These are phyloP conservation scores for Pezicula neosporulosa DNA, from an alignment of 2,329 filamentous ascomycete species.

Conservation along the genomic window DNA sequence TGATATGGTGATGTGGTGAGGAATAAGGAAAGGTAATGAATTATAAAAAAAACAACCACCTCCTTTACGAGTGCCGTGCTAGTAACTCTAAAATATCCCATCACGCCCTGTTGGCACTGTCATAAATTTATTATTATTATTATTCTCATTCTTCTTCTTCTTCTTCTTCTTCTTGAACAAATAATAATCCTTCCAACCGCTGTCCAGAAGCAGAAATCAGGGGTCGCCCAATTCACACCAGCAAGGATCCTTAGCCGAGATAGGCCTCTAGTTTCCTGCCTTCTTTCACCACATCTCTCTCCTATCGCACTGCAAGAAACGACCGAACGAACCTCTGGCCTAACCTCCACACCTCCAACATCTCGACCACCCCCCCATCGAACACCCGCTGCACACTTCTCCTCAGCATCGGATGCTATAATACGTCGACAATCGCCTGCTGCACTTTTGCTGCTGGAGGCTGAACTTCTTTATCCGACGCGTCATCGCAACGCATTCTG, in stretches of 20 bases:
- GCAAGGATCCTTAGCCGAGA: constrained; percentile 1
- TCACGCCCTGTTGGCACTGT: no score
- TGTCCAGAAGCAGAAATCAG: neutral
- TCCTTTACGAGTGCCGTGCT: no score
- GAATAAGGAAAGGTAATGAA: no score
- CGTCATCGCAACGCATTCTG: constrained; percentile 21
- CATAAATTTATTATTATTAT: no score
- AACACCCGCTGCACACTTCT: constrained; percentile 2
- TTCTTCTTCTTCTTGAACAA: no score
- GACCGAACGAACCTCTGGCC: constrained; percentile 1
- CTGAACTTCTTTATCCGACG: constrained; percentile 14
- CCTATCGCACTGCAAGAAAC: neutral
- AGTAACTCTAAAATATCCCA: no score
- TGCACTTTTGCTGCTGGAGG: constrained; percentile 16
- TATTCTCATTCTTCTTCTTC: no score
- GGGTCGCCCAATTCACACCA: neutral
- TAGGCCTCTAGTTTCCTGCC: neutral
- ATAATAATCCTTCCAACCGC: neutral
- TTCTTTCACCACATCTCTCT: neutral
- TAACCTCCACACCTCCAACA: neutral
- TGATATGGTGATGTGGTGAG: no score
- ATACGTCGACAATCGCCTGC: constrained; percentile 11
- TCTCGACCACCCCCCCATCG: constrained; percentile 4
- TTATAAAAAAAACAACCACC: no score
- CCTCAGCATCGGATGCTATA: constrained; percentile 20